Conservation (phyloP, 352 stramenopile species). For the Phytophthora niederhauseri region DNA sequence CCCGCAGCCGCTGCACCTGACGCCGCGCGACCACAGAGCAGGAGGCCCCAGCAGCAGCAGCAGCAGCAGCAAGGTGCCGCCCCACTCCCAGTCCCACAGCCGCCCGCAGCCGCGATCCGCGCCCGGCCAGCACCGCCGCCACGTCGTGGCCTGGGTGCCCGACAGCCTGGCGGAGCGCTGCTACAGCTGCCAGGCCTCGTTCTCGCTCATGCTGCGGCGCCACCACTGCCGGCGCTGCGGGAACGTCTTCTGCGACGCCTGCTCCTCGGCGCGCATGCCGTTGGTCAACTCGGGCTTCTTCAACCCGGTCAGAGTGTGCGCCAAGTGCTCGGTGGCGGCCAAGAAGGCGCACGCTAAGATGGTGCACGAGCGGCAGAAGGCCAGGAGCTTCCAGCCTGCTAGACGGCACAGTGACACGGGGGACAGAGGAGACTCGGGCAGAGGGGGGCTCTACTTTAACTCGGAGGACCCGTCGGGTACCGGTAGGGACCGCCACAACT, state of each 20-base stretch:
- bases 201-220: constrained; percentile 77
- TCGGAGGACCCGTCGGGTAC: not conserved
- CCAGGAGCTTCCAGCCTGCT: constrained; percentile 18
- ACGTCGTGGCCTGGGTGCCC: constrained; percentile 79
- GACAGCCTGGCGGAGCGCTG: constrained; percentile 82
- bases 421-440: constrained; percentile 14
- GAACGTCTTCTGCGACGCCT: constrained; percentile 91
- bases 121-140: constrained; percentile 21
- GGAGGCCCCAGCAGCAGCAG: no score
- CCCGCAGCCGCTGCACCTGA: not conserved
- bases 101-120: not conserved
- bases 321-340: constrained; percentile 75
- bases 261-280: constrained; percentile 81
- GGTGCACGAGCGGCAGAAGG: constrained; percentile 62
- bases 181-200: constrained; percentile 68
- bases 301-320: constrained; percentile 80
- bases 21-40: no score
- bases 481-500: constrained; percentile 15
- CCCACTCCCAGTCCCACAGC: no score
- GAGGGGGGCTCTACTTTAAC: constrained; percentile 28
- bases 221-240: constrained; percentile 91
- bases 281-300: constrained; percentile 71
- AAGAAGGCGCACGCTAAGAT: constrained; percentile 74
- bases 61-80: no score
- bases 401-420: constrained; percentile 41